phyloP scores from a whole-genome alignment of 768 basidiomycete species.

The Cystofilobasidium capitatum region DNA sequence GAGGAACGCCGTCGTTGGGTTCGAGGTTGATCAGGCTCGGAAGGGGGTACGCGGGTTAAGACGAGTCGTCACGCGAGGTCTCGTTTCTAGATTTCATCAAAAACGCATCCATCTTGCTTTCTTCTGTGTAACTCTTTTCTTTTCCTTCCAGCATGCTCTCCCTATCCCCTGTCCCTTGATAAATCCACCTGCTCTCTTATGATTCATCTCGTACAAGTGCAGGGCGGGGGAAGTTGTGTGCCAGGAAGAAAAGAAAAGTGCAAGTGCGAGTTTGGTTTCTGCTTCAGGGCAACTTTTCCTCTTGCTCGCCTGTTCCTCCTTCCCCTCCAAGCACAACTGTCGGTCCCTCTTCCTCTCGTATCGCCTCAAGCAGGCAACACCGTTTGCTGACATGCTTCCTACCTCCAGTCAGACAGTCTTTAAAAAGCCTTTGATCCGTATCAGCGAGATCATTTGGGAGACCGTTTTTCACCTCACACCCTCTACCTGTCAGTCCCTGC shows the following conservation, averaged over 20 bases:
- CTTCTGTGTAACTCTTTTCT: neutral
- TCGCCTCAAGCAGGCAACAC: neutral
- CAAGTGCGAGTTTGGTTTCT: too few species aligned
- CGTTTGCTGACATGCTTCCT: neutral
- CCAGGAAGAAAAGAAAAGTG: too few species aligned
- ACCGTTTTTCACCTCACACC: neutral
- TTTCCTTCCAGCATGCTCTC: too few species aligned
- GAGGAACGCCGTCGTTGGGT: neutral
- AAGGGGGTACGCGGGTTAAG: neutral
- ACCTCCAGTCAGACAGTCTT: conserved; percentile 3
- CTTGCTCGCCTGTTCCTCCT: neutral
- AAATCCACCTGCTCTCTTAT: too few species aligned
- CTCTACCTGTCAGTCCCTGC: neutral
- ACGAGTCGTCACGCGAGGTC: too few species aligned
- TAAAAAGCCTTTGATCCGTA: conserved; percentile 9
- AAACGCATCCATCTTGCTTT: neutral
- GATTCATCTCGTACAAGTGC: too few species aligned
- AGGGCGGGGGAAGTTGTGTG: too few species aligned
- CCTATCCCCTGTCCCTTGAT: too few species aligned
- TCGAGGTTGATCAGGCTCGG: neutral
- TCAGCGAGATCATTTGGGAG: conserved; percentile 8
- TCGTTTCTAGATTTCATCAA: neutral
- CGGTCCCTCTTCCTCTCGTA: neutral
- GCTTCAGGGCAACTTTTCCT: neutral
- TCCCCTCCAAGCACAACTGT: neutral